phyloP scores from a whole-genome alignment of 306 rosid genomes.

The Cicer pinnatifidum region DNA sequence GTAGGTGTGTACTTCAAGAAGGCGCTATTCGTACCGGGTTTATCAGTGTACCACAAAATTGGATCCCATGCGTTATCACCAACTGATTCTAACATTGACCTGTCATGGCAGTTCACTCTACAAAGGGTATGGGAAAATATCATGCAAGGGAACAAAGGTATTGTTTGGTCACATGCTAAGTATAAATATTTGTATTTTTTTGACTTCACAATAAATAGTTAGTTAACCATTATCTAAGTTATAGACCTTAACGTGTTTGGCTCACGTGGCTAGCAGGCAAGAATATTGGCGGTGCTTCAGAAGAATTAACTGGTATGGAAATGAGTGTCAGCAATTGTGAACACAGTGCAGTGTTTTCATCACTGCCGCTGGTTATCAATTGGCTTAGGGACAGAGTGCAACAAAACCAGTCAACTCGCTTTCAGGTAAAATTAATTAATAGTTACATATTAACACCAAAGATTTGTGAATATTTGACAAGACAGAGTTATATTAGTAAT shows the following conservation, averaged over 20 bases:
- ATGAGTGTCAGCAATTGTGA: conserved; percentile 59
- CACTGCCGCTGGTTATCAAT: conserved; percentile 77
- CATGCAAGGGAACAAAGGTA: conserved; percentile 72
- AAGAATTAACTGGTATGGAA: conserved; percentile 63
- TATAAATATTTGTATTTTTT: conserved; percentile 16
- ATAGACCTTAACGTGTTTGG: conserved; percentile 12
- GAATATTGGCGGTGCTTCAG: conserved; percentile 46
- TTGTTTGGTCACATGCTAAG: conserved; percentile 24
- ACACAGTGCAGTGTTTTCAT: conserved; percentile 79
- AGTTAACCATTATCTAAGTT: too few relatives aligned
- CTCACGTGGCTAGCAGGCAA: conserved; percentile 49
- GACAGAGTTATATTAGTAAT: background rate
- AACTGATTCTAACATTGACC: conserved; percentile 65
- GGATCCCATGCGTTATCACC: conserved; percentile 68
- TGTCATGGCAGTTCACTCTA: conserved; percentile 86
- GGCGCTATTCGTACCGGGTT: conserved; percentile 88
- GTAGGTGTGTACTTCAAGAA: conserved; percentile 85
- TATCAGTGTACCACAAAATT: conserved; percentile 75
- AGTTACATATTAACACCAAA: conserved; percentile 4
- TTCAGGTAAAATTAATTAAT: conserved; percentile 65
- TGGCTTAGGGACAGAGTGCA: conserved; percentile 79
- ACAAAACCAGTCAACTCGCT: conserved; percentile 65
- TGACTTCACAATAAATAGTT: conserved; percentile 8
- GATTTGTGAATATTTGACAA: conserved; percentile 20
- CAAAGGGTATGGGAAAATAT: conserved; percentile 85